These are phyloP conservation scores for Inosperma sp. DNA, from an alignment of 768 basidiomycete species.

Conservation along the genomic window DNA sequence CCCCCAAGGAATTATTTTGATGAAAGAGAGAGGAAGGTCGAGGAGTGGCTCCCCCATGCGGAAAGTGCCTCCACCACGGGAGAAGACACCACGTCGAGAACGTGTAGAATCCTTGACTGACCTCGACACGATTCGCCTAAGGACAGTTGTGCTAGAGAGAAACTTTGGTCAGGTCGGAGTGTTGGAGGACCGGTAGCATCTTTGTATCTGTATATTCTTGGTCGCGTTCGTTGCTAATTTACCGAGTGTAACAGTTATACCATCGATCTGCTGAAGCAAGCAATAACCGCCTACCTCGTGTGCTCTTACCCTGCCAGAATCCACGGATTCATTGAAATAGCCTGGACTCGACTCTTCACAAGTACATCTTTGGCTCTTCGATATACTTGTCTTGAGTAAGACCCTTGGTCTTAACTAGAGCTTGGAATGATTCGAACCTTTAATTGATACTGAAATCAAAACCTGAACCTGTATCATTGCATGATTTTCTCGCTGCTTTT, in stretches of 20 bases:
- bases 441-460: too few species aligned
- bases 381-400: too few species aligned
- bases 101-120: slow-evolving; percentile 1
- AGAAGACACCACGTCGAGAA: slow-evolving; percentile 14
- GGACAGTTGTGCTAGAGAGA: slow-evolving; percentile 5
- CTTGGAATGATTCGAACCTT: too few species aligned
- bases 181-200: slow-evolving; percentile 7
- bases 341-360: too few species aligned
- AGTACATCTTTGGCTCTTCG: too few species aligned
- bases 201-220: slow-evolving; percentile 5
- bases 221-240: slow-evolving; percentile 4
- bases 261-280: neutral
- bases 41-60: slow-evolving; percentile 4
- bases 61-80: neutral
- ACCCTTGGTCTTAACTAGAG: too few species aligned
- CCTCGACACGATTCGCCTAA: slow-evolving; percentile 5
- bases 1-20: neutral
- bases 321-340: too few species aligned
- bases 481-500: too few species aligned
- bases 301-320: too few species aligned
- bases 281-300: too few species aligned
- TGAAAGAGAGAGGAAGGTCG: slow-evolving; percentile 3
- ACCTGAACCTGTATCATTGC: too few species aligned
- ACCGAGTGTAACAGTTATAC: neutral
- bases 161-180: slow-evolving; percentile 1